Base-by-base conservation (phyloP, 306 rosid species). In the Hippophae gyantsensis region DNA sequence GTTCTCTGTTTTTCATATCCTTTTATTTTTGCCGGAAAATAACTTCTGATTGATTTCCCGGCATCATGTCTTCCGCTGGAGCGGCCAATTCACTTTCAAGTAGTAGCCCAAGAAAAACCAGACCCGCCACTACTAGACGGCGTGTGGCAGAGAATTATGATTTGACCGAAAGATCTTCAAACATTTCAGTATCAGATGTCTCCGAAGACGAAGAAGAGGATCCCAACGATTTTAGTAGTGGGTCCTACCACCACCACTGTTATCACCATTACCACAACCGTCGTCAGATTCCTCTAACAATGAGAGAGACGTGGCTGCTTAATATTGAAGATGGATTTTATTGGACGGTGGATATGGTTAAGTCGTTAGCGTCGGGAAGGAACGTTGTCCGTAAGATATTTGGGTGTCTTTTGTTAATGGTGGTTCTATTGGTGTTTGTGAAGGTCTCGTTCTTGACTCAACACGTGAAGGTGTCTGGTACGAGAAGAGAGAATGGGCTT, bases 361-460 rank as follows among this genome's bases (percentile, higher is more conserved):
- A 73, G 72, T 57, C 73, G 1, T 9, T 84, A 42, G 61, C 74
- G 58, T 77, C 79, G 7, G 82, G 95, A 42, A 70, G 65, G 64
- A 70, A 76, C 49, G 27, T 72, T 40, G 94, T 85, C 10, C 81
- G 94, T 2, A 86, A 52, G 79, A 76, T 93, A 60, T 60, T 93
- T 3, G 69, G 40, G 72, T 38, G 64, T 6, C 61, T 93, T 0
- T 56, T 84, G 6, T 6, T 66, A 6, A 45, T 86, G 89, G 78
- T 76, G 49, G 84, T 93, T 41, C 41, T 82, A 42, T 82, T 94
- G 58, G 76, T 86, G 48, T 75, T 88, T 60, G 25, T 78, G 9
- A 93, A 77, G 74, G 68, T 87, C 6, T 74, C 87, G 6, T 47
- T 89, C 5, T 51, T 82, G 2, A 67, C 76, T 26, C 46, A 63